A percentile compares a stretch with the other conserved stretches of the same genome.
Evolutionary conservation across 2,329 filamentous ascomycete genomes (phyloP).

Genomic region (Aspergillus fructus): DNA sequence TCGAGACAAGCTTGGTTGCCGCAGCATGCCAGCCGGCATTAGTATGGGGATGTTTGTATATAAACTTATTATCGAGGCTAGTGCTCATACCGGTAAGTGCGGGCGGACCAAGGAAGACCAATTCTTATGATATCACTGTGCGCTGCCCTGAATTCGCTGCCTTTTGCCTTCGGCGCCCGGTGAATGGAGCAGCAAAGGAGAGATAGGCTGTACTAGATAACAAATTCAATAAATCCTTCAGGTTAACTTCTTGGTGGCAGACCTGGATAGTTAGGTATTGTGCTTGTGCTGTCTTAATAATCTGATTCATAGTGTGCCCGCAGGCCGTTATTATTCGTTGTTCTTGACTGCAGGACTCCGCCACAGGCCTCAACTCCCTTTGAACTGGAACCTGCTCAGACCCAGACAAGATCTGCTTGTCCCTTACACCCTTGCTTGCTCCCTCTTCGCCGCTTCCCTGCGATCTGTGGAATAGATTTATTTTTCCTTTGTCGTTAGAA

Average conservation of each 20-base stretch:
- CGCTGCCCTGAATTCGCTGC: background rate
- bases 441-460: background rate
- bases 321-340: slow-evolving; percentile 13
- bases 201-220: background rate
- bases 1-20: background rate
- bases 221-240: background rate
- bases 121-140: slow-evolving; percentile 2
- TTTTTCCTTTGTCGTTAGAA: slow-evolving; percentile 3
- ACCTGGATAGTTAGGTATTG: background rate
- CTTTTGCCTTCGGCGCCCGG: background rate
- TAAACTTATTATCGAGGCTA: background rate
- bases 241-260: background rate
- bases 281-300: slow-evolving; percentile 14
- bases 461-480: slow-evolving; percentile 5
- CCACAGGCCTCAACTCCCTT: slow-evolving; percentile 25
- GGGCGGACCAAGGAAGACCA: background rate
- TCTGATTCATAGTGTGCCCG: slow-evolving; percentile 13
- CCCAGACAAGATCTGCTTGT: slow-evolving; percentile 19
- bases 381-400: slow-evolving; percentile 27
- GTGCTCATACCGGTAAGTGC: background rate
- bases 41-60: background rate
- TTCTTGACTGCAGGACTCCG: slow-evolving; percentile 25
- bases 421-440: slow-evolving; percentile 10
- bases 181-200: background rate
- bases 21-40: background rate